A percentile compares a stretch with the other conserved stretches of the same genome.
Conservation (phyloP, 805 yeast genomes). For the Debaryomyces hansenii region DNA sequence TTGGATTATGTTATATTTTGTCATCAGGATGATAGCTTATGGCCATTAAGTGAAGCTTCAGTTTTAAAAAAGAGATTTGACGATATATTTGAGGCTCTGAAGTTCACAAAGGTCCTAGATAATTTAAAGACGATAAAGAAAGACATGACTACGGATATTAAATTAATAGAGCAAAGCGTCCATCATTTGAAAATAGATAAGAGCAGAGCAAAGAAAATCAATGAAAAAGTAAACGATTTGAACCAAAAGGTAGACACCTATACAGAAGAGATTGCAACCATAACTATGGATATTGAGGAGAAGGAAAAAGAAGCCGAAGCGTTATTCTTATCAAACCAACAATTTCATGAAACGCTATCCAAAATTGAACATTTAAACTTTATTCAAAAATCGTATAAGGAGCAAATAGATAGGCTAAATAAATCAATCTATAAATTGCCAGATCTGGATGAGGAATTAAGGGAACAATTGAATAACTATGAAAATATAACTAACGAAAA, state of each 20-base stretch:
- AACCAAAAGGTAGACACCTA: constrained; percentile 44
- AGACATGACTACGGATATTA: constrained; percentile 73
- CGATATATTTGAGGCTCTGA: constrained; percentile 93
- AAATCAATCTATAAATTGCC: constrained; percentile 46
- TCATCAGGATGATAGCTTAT: constrained; percentile 93
- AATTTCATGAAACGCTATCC: constrained; percentile 71
- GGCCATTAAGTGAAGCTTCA: constrained; percentile 96
- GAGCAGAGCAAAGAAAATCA: constrained; percentile 64
- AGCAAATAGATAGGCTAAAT: constrained; percentile 54
- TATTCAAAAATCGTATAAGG: constrained; percentile 43
- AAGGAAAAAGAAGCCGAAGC: constrained; percentile 59
- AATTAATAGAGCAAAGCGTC: constrained; percentile 74
- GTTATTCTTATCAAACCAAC: constrained; percentile 75
- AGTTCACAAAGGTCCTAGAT: constrained; percentile 88
- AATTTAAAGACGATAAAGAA: constrained; percentile 72
- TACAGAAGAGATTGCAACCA: constrained; percentile 44
- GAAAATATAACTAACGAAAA: constrained; percentile 18
- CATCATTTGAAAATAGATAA: constrained; percentile 73
- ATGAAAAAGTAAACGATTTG: constrained; percentile 46
- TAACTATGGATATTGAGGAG: constrained; percentile 50
- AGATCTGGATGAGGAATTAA: constrained; percentile 36
- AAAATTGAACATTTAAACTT: constrained; percentile 58
- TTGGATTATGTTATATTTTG: constrained; percentile 93
- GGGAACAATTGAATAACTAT: constrained; percentile 30
- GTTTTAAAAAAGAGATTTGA: constrained; percentile 88